Evolutionary conservation across 1,139 yeast species (phyloP).

Genomic region (Scheffersomyces segobiensis): DNA sequence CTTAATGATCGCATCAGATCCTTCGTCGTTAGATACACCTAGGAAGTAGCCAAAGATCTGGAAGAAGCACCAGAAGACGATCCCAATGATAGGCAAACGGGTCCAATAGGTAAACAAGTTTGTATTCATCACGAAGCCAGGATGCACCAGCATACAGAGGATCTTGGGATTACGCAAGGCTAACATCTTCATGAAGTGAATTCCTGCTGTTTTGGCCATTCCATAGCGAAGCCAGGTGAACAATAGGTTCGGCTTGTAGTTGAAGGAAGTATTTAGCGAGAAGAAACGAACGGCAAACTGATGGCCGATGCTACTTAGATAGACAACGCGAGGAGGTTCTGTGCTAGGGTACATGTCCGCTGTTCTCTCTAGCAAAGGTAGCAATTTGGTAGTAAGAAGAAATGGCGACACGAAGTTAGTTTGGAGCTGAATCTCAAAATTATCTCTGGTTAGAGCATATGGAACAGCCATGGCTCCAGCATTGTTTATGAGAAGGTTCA

Average conservation of each 20-base stretch:
- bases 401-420: constrained; percentile 80
- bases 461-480: constrained; percentile 87
- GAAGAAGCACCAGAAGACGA: constrained; percentile 67
- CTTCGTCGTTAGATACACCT: constrained; percentile 74
- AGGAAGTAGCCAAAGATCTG: constrained; percentile 65
- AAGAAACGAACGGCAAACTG: constrained; percentile 53
- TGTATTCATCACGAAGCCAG: constrained; percentile 84
- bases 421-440: constrained; percentile 78
- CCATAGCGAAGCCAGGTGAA: constrained; percentile 84
- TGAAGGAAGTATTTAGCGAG: constrained; percentile 51
- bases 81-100: constrained; percentile 72
- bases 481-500: constrained; percentile 71
- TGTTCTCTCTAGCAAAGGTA: constrained; percentile 53
- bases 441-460: constrained; percentile 60
- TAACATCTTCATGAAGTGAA: constrained; percentile 69
- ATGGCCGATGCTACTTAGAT: constrained; percentile 73
- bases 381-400: constrained; percentile 60
- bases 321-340: constrained; percentile 59
- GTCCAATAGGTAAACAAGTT: constrained; percentile 76
- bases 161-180: constrained; percentile 69
- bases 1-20: constrained; percentile 63
- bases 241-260: constrained; percentile 61
- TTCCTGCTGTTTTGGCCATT: constrained; percentile 76
- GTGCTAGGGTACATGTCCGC: constrained; percentile 22
- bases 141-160: constrained; percentile 70